Base-by-base conservation (phyloP, 345 rosid species). In the Euphorbia pulcherrima region DNA sequence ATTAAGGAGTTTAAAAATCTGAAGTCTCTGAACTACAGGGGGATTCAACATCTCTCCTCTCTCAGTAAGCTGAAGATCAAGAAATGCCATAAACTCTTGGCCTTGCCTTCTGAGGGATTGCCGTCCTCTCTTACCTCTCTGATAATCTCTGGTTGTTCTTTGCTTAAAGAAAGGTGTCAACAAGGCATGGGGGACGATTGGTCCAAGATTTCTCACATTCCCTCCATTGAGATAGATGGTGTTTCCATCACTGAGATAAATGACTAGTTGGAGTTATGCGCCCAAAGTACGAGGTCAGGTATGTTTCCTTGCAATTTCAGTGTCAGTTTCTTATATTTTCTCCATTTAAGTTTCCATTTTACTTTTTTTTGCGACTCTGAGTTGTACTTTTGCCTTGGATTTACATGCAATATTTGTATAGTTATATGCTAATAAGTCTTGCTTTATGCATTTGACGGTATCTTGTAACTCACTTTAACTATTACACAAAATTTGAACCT, bases 111-210 rank as follows among this genome's bases (percentile, higher is more conserved):
- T 26, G 70, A 67, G 35, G 62, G 53, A 6, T 46, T 67, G 60
- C 67, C 67, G n/a, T 51, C 60, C 13, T 37, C 73, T 29, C 67
- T 69, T 17, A 7, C 50, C 23, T 48, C 18, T 33, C 60, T 69
- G 16, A 11, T 16, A 20, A 68, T 68, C 56, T 21, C 39, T 39
- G 21, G 37, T 4, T 44, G 65, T 50, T 56, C 73, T 35, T 21
- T 39, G 6, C 67, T 69, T 48, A 24, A 50, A 61, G 18, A 27
- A 23, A 69, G 67, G 73, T 69, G 67, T 50, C 53, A 69, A n/a
- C 66, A 5, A 6, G 73, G 52, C 50, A 48, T 16, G 11, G 65
- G 66, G 35, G 71, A 68, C 55, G 71, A 68, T 41, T 68, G 71
- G 71, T 39, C 62, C 53, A 68, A 68, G 53, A 68, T 68, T 44